Evolutionary conservation across 805 yeast species (phyloP).

Genomic region (Kuraishia piskuri): DNA sequence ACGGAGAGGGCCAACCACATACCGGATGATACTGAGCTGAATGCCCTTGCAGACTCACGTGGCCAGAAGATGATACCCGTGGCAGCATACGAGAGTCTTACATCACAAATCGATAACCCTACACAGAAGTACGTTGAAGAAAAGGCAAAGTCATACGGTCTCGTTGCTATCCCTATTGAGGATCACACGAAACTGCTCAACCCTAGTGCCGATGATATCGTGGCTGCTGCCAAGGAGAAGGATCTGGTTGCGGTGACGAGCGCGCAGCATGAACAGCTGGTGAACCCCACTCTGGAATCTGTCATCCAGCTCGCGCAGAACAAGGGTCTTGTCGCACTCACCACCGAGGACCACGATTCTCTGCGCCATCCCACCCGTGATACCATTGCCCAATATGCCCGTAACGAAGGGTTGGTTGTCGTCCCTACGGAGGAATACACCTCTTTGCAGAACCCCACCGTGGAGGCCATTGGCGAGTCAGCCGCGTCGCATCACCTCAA

Average conservation of each 20-base stretch:
- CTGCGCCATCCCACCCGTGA: slow-evolving; percentile 7
- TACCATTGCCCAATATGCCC: slow-evolving; percentile 1
- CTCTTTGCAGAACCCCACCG: neutral
- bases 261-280: slow-evolving; percentile 20
- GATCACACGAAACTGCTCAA: slow-evolving; percentile 1
- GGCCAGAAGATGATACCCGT: slow-evolving; percentile 11
- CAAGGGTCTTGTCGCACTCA: slow-evolving; percentile 8
- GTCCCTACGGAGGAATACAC: slow-evolving; percentile 1
- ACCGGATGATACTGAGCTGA: neutral
- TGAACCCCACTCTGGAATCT: neutral
- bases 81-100: slow-evolving; percentile 6
- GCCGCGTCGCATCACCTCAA: neutral
- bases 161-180: slow-evolving; percentile 1
- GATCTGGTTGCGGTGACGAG: slow-evolving; percentile 27
- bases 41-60: neutral
- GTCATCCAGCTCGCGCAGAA: neutral
- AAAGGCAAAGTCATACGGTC: neutral
- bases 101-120: neutral
- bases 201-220: slow-evolving; percentile 10
- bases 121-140: neutral
- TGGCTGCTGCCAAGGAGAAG: slow-evolving; percentile 19
- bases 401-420: slow-evolving; percentile 2
- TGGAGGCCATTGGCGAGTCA: neutral
- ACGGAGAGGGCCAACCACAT: neutral
- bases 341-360: slow-evolving; percentile 7